Evolutionary conservation across 2,329 filamentous ascomycete species (phyloP).

Genomic region (Sarocladium oryzae): DNA sequence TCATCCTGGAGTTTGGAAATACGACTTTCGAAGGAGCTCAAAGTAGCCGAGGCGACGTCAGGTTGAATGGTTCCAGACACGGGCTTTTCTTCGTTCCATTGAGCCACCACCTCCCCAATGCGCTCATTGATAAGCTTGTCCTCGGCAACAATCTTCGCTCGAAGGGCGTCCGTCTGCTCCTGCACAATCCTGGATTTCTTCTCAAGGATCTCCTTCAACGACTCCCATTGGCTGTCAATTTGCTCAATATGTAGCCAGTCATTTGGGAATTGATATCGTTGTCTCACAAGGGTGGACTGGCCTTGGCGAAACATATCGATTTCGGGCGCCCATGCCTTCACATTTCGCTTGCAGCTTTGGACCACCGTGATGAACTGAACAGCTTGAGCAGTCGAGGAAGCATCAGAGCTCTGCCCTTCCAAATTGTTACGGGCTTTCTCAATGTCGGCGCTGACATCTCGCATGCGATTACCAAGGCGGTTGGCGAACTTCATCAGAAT

Average conservation of each 20-base stretch:
- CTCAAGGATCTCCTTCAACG: slow-evolving; percentile 82
- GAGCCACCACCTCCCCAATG: slow-evolving; percentile 72
- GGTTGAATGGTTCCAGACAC: slow-evolving; percentile 92
- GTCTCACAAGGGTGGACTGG: slow-evolving; percentile 82
- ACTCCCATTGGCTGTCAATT: slow-evolving; percentile 92
- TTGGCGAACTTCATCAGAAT: slow-evolving; percentile 89
- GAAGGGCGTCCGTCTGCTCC: slow-evolving; percentile 90
- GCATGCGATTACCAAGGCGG: slow-evolving; percentile 82
- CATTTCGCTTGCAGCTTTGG: slow-evolving; percentile 90
- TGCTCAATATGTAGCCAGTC: slow-evolving; percentile 97
- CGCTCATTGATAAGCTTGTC: slow-evolving; percentile 87
- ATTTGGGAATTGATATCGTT: slow-evolving; percentile 86
- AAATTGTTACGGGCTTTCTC: slow-evolving; percentile 85
- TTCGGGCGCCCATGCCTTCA: slow-evolving; percentile 89
- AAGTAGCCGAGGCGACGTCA: slow-evolving; percentile 75
- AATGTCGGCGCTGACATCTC: slow-evolving; percentile 86
- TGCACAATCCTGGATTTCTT: slow-evolving; percentile 93
- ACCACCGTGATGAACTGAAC: slow-evolving; percentile 98
- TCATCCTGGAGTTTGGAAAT: slow-evolving; percentile 83
- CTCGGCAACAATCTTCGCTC: slow-evolving; percentile 90
- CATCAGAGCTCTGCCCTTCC: slow-evolving; percentile 86
- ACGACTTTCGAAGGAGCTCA: slow-evolving; percentile 75
- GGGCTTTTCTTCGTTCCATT: slow-evolving; percentile 96
- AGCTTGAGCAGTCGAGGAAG: slow-evolving; percentile 90
- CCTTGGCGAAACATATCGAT: slow-evolving; percentile 95